Evolutionary conservation across 768 basidiomycete genomes (phyloP), one percentile per base, ranked within the genome.

Genomic region (Serendipita indica): DNA sequence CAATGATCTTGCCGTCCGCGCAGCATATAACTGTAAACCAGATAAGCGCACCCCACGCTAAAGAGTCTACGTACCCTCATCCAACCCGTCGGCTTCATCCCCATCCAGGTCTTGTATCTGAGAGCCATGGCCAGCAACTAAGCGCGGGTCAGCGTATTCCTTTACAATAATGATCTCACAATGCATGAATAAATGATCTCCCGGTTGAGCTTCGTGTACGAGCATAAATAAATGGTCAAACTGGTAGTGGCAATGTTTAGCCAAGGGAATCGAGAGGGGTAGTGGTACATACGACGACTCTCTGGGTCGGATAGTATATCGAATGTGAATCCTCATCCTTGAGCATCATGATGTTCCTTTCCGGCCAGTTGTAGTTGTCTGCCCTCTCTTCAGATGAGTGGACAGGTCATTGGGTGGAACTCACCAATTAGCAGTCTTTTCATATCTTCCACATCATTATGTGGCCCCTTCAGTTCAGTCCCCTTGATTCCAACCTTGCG

Each of bases 371-470:
- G 25, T 54, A 54, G 25, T 25, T 33, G 25, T 54, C 49, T 54
- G 22, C 49, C 25, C n/a, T 5, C 7, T 18, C 49, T 7, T 34
- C 13, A 25, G 10, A 37, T 27, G 58, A 34, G 22, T 3, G n/a
- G 10, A 13, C 12, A 54, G 10, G n/a, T 12, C 10, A 4, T 20
- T 18, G 12, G 33, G 14, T n/a, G 27, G 28, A 37, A 39, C 57
- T n/a, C 39, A 60, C 59, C 45, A 10, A 52, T 60, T 14, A 60
- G 33, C n/a, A 60, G 46, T 5, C 20, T n/a, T 33, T 54, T 32
- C 59, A 60, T 60, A 30, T 60, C 59, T 6, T 60, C 59, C n/a
- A 60, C 46, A 32, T 60, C 59, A 12, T 16, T 28, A 30, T 60
- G 39, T 1, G 45, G 27, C 7, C 59, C 59, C n/a, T 37, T 37